These are phyloP conservation scores for Pythium coloratum DNA, from an alignment of 352 stramenopile genomes.

Conservation along the genomic window DNA sequence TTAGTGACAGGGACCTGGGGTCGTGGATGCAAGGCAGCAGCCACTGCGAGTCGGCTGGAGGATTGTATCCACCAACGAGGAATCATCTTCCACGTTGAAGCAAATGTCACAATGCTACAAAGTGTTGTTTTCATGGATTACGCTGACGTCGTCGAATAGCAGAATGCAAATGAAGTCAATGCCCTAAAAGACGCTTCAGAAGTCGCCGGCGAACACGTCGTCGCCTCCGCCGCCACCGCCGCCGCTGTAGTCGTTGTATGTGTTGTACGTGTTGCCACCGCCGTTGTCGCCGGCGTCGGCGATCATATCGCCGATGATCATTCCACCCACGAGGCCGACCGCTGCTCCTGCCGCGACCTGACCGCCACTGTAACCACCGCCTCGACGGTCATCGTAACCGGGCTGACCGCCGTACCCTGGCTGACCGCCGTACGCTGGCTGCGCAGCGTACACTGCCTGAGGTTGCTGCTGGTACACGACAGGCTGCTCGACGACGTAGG, in stretches of 20 bases:
- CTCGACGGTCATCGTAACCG: background rate
- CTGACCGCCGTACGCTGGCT: background rate
- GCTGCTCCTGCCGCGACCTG: constrained; percentile 10
- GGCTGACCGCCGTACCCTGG: background rate
- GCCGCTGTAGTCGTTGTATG: background rate
- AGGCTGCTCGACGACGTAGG: background rate
- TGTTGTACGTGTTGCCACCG: constrained; percentile 1
- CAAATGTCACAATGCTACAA: no score
- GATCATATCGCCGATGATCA: constrained; percentile 6
- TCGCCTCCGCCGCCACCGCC: background rate
- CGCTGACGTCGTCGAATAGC: no score
- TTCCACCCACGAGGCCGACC: constrained; percentile 1
- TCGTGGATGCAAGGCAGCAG: no score
- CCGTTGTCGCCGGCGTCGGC: constrained; percentile 1
- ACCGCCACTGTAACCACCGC: background rate
- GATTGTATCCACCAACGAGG: no score
- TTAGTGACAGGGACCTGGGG: no score
- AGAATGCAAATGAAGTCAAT: no score
- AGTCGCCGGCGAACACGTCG: constrained; percentile 17
- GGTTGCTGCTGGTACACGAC: background rate
- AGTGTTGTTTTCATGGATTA: no score
- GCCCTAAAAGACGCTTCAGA: background rate
- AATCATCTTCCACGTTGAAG: no score
- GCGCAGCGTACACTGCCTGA: background rate
- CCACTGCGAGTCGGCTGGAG: no score